Evolutionary conservation across 768 basidiomycete genomes (phyloP), one percentile per base, ranked within the genome.

Genomic region (Albatrellus ellisii): DNA sequence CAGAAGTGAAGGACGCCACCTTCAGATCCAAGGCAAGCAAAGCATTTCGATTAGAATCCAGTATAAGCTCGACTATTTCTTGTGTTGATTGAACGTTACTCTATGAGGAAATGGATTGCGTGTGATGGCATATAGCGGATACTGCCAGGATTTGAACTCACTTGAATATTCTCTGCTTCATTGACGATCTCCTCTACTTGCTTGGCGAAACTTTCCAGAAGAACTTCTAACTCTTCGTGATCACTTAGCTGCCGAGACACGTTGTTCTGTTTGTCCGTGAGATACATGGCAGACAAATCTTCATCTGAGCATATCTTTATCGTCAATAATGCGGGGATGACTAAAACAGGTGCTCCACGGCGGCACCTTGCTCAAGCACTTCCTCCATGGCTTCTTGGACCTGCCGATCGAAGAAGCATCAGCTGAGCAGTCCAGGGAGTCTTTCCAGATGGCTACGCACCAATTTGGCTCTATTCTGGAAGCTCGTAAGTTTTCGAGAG

Each of bases 171-270:
- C 56, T 88, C 85, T 4, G 87, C 81, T 61, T 97, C 91, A 48
- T 83, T 91, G 4, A 91, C 89, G 39, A 95, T 86, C 65, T 95
- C 91, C 58, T 95, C 92, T 0, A 94, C 90, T 58, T 97, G 94
- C 58, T 97, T 97, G 22, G 82, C 75, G 59, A 95, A 95, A 7
- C 84, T 85, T 56, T 98, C 94, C n/a, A 98, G 64, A 15, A 98
- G 65, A 9, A 92, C 70, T 56, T 98, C 94, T 1, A 97, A 66
- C 48, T 97, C 94, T 47, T 92, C 88, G 56, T 97, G 94, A 53
- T 94, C 91, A 45, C 77, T 68, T 36, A 71, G 54, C 26, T 70
- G 66, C n/a, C 83, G 71, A n/a, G 65, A 60, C 4, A 63, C 50
- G 20, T 71, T 71, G 20, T 73, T 76, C 52, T 76, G 77, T 62